Base-by-base conservation (phyloP, 148 eudicot species). In the Pouteria glomerata region DNA sequence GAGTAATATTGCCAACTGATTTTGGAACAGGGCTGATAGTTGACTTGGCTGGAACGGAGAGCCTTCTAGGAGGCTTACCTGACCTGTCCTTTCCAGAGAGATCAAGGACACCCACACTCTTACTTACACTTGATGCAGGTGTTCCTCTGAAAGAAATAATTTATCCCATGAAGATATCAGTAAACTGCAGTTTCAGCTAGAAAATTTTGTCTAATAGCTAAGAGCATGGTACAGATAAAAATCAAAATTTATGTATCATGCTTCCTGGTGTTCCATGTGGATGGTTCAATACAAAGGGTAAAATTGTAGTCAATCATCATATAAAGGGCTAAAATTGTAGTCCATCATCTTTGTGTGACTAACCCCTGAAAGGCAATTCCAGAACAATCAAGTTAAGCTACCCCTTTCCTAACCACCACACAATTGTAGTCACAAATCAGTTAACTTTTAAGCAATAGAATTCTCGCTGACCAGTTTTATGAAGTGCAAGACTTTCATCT, bases 61-160 rank as follows among this genome's bases (percentile, higher is more conserved):
- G 85, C 84, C 96, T 87, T 73, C 96, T 87, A 16, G 92, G 89
- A 2, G 98, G 94, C 76, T 85, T 90, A 19, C 81, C 79, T 41
- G 90, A 77, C 71, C 85, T 88, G 42, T 82, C 92, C 78, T 90
- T 88, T 33, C 66, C 84, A 53, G 98, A 86, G 42, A 85, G 71
- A 70, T 90, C 86, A 45, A 90, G 90, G 52, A 82, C 86, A 76
- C 84, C 72, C 50, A 88, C 86, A 61, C 96, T 93, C 77, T 88
- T 82, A 65, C 93, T 90, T 37, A 90, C 84, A 80, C 35, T 78
- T 7, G 91, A 71, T 61, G 80, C 68, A 57, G 78, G 78, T 74
- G 81, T 84, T 83, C 79, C 92, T 76, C 98, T 93, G 10, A 47
- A 47, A 62, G 63, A 30, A 74, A 37, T 74, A 7, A 75, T 34